Base-by-base conservation (phyloP, 2,329 filamentous ascomycete species). In the Dactylellina haptotyla region DNA sequence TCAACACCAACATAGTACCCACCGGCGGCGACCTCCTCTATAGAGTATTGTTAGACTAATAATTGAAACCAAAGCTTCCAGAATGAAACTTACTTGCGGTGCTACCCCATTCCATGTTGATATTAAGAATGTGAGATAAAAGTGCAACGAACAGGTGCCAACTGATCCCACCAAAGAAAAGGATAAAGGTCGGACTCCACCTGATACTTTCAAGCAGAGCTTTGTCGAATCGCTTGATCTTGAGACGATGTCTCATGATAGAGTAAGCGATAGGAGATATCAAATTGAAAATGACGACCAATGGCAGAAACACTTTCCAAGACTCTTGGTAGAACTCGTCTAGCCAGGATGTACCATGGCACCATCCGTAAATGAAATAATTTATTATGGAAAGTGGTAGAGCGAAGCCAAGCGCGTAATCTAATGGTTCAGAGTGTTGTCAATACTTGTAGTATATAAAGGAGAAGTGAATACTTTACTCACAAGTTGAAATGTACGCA, bases 401-500 rank as follows among this genome's bases (percentile, higher is more conserved):
- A 8, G 32, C 59, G 16, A 64, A 54, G n/a, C 39, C 59, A 32
- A 54, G 32, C n/a, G 59, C 59, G 26, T 64, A 64, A 25, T 64
- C 48, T 53, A 32, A 34, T 32, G 8, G 18, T 30, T 6, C 32
- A 18, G 23, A 16, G 9, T 34, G 16, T 4, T 20, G 48, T 53
- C 20, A 53, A 32, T 53, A 32, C 9, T 30, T 5, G 30, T 8
- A 30, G 9, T 16, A 30, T 16, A 9, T 3, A 32, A 3, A 23
- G 14, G 9, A 30, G 18, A 9, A n/a, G 8, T 14, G 16, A 5
- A 6, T 14, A 16, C n/a, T 87, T 18, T 89, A 89, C 77, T 89
- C 90, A 82, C 90, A 90, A 6, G 89, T 90, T 41, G 87, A 87
- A 75, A 90, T 87, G 79, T 90, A 90, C 1, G 87, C 87, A 77